Base-by-base conservation (phyloP, 495 filamentous ascomycete species). In the Hypoxylon lenormandii region DNA sequence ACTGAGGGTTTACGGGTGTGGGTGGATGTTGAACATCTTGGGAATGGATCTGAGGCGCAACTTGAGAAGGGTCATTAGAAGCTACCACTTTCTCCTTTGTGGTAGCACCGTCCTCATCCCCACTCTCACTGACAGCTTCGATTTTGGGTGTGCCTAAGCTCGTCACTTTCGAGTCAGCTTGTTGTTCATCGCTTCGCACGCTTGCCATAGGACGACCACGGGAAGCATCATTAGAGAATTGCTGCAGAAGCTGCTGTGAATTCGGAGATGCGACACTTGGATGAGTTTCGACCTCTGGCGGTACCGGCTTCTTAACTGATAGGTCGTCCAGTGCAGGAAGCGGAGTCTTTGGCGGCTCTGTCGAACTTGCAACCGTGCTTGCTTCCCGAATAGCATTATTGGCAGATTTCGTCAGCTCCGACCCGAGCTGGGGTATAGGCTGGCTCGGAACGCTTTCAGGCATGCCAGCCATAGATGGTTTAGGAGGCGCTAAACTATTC, bases 341-440 rank as follows among this genome's bases (percentile, higher is more conserved):
- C 8, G 61, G 15, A 1, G 12, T 33, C 38, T 62, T 52, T 4
- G 26, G 50, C 30, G 57, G 52, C 1, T 47, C 52, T 36, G 8
- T 13, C 5, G 57, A 28, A 13, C 37, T 48, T 55, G 38, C 23
- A 11, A 13, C 16, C 2, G 57, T 40, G 33, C 23, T 43, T 21
- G 50, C 12, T 16, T 64, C 45, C 23, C 7, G 40, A 33, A 54
- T 60, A 18, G 33, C 56, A 37, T 53, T 36, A 16, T 26, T 55
- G 30, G 53, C 28, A 5, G 36, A 5, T 47, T 51, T 62, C 4
- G 58, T 65, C 1, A 80, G 74, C 52, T 82, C 80, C 55, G 77
- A 73, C 21, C 79, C 66, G n/a, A 81, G 65, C 45, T 81, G 80
- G 33, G 73, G 76, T 70, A 80, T 81, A 7, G 78, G 78, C 42